Evolutionary conservation across 208 protist species (phyloP).

Genomic region (Trichomonas tenax): DNA sequence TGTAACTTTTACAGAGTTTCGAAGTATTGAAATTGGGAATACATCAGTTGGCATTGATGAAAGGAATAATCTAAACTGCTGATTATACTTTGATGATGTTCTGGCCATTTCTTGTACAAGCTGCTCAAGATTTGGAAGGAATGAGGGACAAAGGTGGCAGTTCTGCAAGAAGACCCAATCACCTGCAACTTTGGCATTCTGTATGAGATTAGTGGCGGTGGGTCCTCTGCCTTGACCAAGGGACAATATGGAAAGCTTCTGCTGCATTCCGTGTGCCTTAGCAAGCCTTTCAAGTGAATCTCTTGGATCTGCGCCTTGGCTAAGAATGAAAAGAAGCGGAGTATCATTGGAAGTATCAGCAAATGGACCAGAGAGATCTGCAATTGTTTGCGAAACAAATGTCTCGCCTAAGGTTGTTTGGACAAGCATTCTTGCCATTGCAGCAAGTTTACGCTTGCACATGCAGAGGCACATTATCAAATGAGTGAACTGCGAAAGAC

Average conservation of each 20-base stretch:
- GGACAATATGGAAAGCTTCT: slow-evolving; percentile 60
- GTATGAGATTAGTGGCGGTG: slow-evolving; percentile 73
- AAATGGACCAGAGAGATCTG: slow-evolving; percentile 40
- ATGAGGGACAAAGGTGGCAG: slow-evolving; percentile 74
- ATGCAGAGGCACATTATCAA: not conserved
- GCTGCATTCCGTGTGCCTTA: slow-evolving; percentile 44
- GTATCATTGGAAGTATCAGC: slow-evolving; percentile 35
- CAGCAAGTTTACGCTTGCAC: not conserved
- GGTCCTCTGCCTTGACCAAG: slow-evolving; percentile 82
- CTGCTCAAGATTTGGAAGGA: slow-evolving; percentile 66
- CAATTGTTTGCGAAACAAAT: slow-evolving; percentile 35
- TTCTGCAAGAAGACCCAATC: slow-evolving; percentile 84
- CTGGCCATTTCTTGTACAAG: slow-evolving; percentile 58
- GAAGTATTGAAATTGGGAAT: slow-evolving; percentile 87
- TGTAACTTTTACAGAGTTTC: slow-evolving; percentile 85
- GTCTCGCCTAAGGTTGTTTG: slow-evolving; percentile 27
- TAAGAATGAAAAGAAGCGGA: slow-evolving; percentile 89
- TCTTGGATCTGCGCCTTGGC: slow-evolving; percentile 80
- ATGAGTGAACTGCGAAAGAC: not conserved
- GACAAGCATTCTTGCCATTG: not conserved
- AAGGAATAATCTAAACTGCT: slow-evolving; percentile 84
- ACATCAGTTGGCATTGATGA: slow-evolving; percentile 78
- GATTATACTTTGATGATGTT: slow-evolving; percentile 43
- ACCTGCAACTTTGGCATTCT: slow-evolving; percentile 55
- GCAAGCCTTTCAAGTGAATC: slow-evolving; percentile 68